These are phyloP conservation scores for Boletus edulis DNA, from an alignment of 768 basidiomycete species.

Conservation along the genomic window DNA sequence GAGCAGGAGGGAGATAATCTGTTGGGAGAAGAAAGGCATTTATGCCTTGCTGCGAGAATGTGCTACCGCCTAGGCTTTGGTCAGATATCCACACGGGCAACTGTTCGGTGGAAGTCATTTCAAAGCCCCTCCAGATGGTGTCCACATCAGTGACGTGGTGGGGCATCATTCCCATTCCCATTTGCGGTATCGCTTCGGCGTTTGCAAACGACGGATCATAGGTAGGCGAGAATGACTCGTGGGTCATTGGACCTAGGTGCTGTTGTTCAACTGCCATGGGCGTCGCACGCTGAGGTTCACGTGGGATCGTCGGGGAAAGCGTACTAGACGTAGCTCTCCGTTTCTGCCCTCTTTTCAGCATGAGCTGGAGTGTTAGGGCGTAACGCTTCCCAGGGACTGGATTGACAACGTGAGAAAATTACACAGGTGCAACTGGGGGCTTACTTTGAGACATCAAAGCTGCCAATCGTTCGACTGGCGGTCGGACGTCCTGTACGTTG, in stretches of 20 bases:
- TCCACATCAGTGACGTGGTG: slow-evolving; percentile 44
- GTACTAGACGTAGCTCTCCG: slow-evolving; percentile 53
- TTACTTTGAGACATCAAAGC: slow-evolving; percentile 75
- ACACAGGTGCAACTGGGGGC: slow-evolving; percentile 20
- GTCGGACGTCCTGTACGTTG: slow-evolving; percentile 68
- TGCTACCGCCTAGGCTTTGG: slow-evolving; percentile 72
- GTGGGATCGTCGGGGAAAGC: slow-evolving; percentile 58
- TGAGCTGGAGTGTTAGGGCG: slow-evolving; percentile 83
- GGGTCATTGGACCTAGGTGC: slow-evolving; percentile 34
- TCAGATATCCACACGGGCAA: slow-evolving; percentile 86
- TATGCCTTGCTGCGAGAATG: slow-evolving; percentile 79
- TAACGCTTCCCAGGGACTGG: slow-evolving; percentile 92
- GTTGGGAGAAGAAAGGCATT: slow-evolving; percentile 79
- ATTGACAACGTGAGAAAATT: slow-evolving; percentile 7
- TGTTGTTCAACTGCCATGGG: slow-evolving; percentile 47
- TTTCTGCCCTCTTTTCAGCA: slow-evolving; percentile 76
- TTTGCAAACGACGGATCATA: slow-evolving; percentile 46
- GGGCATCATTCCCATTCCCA: slow-evolving; percentile 29
- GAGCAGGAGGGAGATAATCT: slow-evolving; percentile 67
- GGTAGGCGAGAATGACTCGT: slow-evolving; percentile 55
- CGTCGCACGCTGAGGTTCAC: slow-evolving; percentile 51
- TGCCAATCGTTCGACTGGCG: slow-evolving; percentile 76
- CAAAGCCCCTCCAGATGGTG: slow-evolving; percentile 74
- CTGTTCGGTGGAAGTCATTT: slow-evolving; percentile 68
- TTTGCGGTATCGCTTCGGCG: slow-evolving; percentile 32